These are phyloP conservation scores for Coprinellus micaceus DNA, from an alignment of 768 basidiomycete genomes.

Conservation along the genomic window DNA sequence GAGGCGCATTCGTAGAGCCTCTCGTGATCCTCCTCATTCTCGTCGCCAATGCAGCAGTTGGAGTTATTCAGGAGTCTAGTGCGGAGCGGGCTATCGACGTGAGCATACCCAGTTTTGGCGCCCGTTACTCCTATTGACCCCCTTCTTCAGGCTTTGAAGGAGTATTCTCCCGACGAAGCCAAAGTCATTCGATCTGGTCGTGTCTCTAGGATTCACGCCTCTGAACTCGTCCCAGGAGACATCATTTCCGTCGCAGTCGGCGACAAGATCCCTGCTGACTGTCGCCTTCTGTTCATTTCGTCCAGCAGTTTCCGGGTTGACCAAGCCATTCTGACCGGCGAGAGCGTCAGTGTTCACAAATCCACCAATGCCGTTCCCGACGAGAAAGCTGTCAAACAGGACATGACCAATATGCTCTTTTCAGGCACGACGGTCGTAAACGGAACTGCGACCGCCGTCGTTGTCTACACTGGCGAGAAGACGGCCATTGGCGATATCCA, in stretches of 20 bases:
- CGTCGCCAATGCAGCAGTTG: constrained; percentile 94
- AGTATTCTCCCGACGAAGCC: constrained; percentile 96
- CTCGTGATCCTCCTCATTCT: constrained; percentile 93
- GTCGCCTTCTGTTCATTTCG: constrained; percentile 80
- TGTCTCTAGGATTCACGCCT: constrained; percentile 72
- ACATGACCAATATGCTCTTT: constrained; percentile 97
- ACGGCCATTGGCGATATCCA: constrained; percentile 98
- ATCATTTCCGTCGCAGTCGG: constrained; percentile 89
- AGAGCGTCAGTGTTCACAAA: constrained; percentile 88
- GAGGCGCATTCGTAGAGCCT: constrained; percentile 93
- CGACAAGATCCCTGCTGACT: constrained; percentile 94
- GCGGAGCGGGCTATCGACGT: constrained; percentile 98
- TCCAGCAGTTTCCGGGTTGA: constrained; percentile 94
- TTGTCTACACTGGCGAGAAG: constrained; percentile 77
- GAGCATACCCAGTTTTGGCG: constrained; percentile 30
- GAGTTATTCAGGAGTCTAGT: constrained; percentile 94
- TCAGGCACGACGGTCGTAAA: constrained; percentile 95
- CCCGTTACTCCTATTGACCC: neutral
- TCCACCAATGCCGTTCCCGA: constrained; percentile 65
- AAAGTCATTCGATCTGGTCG: constrained; percentile 78
- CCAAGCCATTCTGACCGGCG: constrained; percentile 95
- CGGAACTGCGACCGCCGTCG: constrained; percentile 83
- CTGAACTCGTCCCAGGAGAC: constrained; percentile 92
- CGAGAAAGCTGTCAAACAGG: constrained; percentile 86
- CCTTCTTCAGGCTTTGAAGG: constrained; percentile 75